phyloP scores from a whole-genome alignment of 225 moss, liverwort and hornwort genomes.

The Polytrichum formosum region DNA sequence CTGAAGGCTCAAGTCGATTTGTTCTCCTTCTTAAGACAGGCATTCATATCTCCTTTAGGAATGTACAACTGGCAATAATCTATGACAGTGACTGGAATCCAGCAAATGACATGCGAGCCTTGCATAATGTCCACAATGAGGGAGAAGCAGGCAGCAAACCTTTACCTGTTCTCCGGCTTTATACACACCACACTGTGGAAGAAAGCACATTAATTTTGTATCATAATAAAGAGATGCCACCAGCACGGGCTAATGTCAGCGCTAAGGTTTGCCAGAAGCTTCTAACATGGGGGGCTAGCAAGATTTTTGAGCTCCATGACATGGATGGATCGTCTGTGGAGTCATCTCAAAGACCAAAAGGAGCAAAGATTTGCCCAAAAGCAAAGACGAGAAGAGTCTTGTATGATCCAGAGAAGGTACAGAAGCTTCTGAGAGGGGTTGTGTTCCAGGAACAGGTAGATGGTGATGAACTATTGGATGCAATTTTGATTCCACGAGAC shows the following conservation, averaged over 20 bases:
- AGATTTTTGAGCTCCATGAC: slow-evolving; percentile 43
- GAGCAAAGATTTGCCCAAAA: slow-evolving; percentile 37
- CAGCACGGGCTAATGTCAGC: slow-evolving; percentile 26
- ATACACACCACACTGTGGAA: slow-evolving; percentile 57
- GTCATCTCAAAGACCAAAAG: slow-evolving; percentile 27
- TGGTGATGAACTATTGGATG: slow-evolving; percentile 37
- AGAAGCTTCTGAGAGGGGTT: slow-evolving; percentile 32
- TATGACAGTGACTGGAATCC: slow-evolving; percentile 66
- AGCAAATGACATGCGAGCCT: slow-evolving; percentile 46
- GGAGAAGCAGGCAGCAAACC: slow-evolving; percentile 46
- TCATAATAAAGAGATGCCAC: slow-evolving; percentile 40
- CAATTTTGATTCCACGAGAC: slow-evolving; percentile 42
- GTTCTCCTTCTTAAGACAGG: slow-evolving; percentile 57
- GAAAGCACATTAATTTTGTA: slow-evolving; percentile 43
- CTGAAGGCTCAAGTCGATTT: slow-evolving; percentile 43
- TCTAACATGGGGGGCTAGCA: slow-evolving; percentile 52
- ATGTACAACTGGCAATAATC: slow-evolving; percentile 44
- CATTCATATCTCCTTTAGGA: slow-evolving; percentile 40
- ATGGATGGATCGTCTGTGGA: background rate
- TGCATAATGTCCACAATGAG: slow-evolving; percentile 53
- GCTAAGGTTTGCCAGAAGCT: slow-evolving; percentile 56
- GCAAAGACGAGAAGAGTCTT: slow-evolving; percentile 33
- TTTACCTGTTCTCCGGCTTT: slow-evolving; percentile 52
- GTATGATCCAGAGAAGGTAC: slow-evolving; percentile 31
- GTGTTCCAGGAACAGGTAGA: slow-evolving; percentile 35